These are phyloP conservation scores for Emydomyces testavorans DNA, from an alignment of 2,329 filamentous ascomycete species.

Conservation along the genomic window DNA sequence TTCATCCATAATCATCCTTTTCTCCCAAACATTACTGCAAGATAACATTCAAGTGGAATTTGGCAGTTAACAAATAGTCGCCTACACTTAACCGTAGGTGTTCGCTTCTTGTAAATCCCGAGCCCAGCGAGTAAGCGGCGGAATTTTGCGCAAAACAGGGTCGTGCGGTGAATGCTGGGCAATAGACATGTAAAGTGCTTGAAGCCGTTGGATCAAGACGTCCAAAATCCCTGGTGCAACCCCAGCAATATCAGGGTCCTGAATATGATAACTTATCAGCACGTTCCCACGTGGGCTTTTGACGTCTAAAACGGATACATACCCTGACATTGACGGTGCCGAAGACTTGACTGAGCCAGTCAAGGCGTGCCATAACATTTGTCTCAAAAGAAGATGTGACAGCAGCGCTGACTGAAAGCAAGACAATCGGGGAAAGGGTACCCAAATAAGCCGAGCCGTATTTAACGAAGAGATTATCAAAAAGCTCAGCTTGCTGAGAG, in stretches of 20 bases:
- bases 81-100: background rate
- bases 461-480: slow-evolving; percentile 49
- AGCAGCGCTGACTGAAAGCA: slow-evolving; percentile 51
- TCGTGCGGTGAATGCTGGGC: slow-evolving; percentile 43
- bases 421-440: slow-evolving; percentile 46
- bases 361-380: slow-evolving; percentile 44
- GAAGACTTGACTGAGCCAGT: slow-evolving; percentile 49
- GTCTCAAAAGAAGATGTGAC: slow-evolving; percentile 46
- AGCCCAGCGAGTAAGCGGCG: slow-evolving; percentile 36
- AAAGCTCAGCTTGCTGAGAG: slow-evolving; percentile 46
- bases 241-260: slow-evolving; percentile 46
- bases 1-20: background rate
- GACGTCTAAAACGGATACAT: slow-evolving; percentile 15
- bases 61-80: background rate
- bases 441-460: slow-evolving; percentile 47
- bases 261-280: background rate
- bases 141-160: slow-evolving; percentile 42
- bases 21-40: background rate
- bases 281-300: background rate
- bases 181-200: slow-evolving; percentile 46
- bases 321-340: slow-evolving; percentile 44
- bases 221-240: slow-evolving; percentile 50
- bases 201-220: slow-evolving; percentile 46
- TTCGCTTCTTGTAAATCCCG: slow-evolving; percentile 24
- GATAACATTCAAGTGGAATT: background rate